Conservation (phyloP, 257 asterid species). For the Solanum bulbocastanum region DNA sequence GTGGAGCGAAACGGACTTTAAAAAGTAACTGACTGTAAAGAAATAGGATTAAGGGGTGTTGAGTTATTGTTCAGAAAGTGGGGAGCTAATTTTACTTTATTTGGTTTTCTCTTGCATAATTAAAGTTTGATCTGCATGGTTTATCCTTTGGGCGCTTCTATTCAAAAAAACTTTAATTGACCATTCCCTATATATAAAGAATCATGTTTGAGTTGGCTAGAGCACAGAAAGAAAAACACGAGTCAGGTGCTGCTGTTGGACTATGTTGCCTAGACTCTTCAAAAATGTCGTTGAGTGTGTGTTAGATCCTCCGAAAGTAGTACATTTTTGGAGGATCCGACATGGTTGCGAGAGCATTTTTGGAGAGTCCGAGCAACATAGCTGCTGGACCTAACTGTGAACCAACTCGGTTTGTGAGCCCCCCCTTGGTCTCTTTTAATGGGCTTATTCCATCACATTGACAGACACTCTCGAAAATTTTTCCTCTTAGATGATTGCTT, state of each 20-base stretch:
- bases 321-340: background rate
- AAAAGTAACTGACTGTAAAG: background rate
- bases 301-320: background rate
- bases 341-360: background rate
- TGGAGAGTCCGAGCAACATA: background rate
- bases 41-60: background rate
- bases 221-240: too few species aligned
- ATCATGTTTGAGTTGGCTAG: background rate
- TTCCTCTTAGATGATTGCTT: background rate
- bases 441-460: background rate
- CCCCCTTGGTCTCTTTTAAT: background rate
- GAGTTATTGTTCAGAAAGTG: background rate
- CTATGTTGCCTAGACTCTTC: background rate
- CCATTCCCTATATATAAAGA: background rate
- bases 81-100: background rate
- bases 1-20: background rate
- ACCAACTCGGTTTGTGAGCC: background rate
- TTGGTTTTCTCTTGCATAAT: background rate
- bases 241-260: background rate
- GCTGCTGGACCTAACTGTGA: background rate
- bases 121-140: background rate
- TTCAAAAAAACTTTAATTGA: background rate
- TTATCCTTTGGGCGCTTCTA: background rate
- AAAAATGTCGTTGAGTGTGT: background rate
- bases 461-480: background rate